Evolutionary conservation across 495 filamentous ascomycete species (phyloP), one percentile per base, ranked within the genome.

Genomic region (Xylaria intraflava): DNA sequence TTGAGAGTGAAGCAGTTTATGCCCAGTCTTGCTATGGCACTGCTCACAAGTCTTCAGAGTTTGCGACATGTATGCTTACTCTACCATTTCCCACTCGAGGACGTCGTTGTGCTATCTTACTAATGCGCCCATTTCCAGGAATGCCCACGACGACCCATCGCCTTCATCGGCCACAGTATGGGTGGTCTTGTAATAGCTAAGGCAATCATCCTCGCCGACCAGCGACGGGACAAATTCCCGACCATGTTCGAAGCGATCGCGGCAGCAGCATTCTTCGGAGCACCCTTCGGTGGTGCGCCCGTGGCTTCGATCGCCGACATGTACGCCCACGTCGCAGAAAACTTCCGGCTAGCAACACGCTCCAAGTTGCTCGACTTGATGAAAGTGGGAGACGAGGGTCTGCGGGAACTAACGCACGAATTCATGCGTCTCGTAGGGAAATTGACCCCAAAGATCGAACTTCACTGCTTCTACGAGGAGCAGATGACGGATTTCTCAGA

Each of bases 131-230:
- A 11, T n/a, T 30, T 16, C 1, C 46, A 65, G 62, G 68, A 69
- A 17, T 76, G 73, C 53, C 71, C 82, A 53, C 45, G 65, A 16
- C 65, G 83, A 1, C 83, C 83, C 2, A 83, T 86, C 27, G 77
- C 85, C 33, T 85, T 84, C 55, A 76, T 86, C 17, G 83, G 80
- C 33, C 84, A 86, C 67, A 84, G 81, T 5, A 75, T 87, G 36
- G 84, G 84, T 2, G 84, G 84, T 5, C 65, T 87, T 4, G 77
- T 87, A 5, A 76, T 85, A 45, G 69, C 69, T 41, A 70, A 72
- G 44, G 69, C 65, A 17, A 56, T 68, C 20, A 65, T 57, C 0
- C 49, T 68, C 42, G 65, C 69, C n/a, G 64, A 67, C 35, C 57
- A 58, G 1, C 50, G 59, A 42, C 56, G 58, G 10, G 64, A 66